These are phyloP conservation scores for Protomyces inouyei DNA, from an alignment of 1,139 yeast species.

Conservation along the genomic window DNA sequence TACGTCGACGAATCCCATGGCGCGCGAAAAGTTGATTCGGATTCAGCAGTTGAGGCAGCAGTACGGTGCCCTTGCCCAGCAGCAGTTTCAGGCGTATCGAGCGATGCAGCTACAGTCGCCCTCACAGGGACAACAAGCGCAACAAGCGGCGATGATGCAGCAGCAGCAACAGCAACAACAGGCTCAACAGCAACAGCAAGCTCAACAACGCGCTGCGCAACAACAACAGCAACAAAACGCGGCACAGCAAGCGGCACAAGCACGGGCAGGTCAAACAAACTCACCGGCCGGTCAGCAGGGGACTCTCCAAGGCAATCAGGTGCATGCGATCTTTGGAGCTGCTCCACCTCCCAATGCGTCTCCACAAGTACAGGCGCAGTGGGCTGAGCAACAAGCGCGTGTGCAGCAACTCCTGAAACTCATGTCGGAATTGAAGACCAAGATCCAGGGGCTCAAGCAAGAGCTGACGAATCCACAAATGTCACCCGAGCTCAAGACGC, in stretches of 20 bases:
- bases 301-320: background rate
- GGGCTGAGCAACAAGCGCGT: constrained; percentile 27
- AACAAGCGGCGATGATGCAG: background rate
- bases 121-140: background rate
- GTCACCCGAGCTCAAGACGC: constrained; percentile 12
- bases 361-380: constrained; percentile 25
- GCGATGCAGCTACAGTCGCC: constrained; percentile 21
- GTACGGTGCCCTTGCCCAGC: constrained; percentile 10
- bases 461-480: constrained; percentile 14
- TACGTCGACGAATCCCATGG: constrained; percentile 3
- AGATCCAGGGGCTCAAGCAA: constrained; percentile 20
- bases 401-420: constrained; percentile 12
- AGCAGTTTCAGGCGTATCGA: constrained; percentile 18
- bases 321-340: constrained; percentile 18
- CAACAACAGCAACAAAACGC: background rate
- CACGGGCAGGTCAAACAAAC: background rate
- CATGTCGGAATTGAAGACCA: constrained; percentile 18
- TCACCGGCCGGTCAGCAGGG: background rate
- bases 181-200: constrained; percentile 12
- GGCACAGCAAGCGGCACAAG: background rate
- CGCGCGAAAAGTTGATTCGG: constrained; percentile 4
- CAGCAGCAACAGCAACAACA: constrained; percentile 2
- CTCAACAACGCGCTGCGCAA: constrained; percentile 7
- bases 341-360: constrained; percentile 16
- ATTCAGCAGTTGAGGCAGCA: constrained; percentile 21